phyloP scores from a whole-genome alignment of 176 grass and related monocot genomes.

The Metroxylon sagu region DNA sequence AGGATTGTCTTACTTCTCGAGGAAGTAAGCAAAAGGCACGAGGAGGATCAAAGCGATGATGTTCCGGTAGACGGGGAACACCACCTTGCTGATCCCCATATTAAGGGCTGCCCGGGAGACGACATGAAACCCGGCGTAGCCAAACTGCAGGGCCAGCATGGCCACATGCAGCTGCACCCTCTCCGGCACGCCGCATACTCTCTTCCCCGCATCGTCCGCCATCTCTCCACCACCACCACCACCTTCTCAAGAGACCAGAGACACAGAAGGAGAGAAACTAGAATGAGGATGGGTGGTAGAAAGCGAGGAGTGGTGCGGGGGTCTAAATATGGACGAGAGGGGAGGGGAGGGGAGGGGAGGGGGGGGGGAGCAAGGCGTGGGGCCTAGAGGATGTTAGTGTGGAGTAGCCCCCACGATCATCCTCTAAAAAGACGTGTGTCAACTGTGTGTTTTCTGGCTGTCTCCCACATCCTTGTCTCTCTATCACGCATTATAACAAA shows the following conservation, averaged over 20 bases:
- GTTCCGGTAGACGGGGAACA: constrained; percentile 97
- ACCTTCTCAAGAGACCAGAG: too few species aligned
- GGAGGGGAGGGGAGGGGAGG: background rate
- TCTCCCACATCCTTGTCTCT: constrained; percentile 23
- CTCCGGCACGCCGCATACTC: constrained; percentile 78
- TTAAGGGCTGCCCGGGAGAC: constrained; percentile 86
- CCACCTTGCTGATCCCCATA: constrained; percentile 98
- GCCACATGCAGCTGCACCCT: constrained; percentile 87
- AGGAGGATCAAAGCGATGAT: constrained; percentile 91
- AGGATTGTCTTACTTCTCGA: constrained; percentile 54
- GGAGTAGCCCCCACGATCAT: constrained; percentile 11
- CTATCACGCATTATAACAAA: too few species aligned
- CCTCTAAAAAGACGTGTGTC: constrained; percentile 26
- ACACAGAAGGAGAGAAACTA: background rate
- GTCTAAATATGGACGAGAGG: constrained; percentile 32
- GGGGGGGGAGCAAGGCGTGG: background rate
- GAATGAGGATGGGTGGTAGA: background rate
- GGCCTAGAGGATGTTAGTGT: background rate
- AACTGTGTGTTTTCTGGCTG: constrained; percentile 31
- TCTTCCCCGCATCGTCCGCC: constrained; percentile 49
- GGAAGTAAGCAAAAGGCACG: constrained; percentile 86
- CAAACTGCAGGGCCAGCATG: constrained; percentile 96
- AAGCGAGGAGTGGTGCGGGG: constrained; percentile 15
- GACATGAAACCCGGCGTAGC: constrained; percentile 91
- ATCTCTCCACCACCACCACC: constrained; percentile 18